Evolutionary conservation across 257 asterid genomes (phyloP), one percentile per base, ranked within the genome.

Genomic region (Solanum chiquidenum): DNA sequence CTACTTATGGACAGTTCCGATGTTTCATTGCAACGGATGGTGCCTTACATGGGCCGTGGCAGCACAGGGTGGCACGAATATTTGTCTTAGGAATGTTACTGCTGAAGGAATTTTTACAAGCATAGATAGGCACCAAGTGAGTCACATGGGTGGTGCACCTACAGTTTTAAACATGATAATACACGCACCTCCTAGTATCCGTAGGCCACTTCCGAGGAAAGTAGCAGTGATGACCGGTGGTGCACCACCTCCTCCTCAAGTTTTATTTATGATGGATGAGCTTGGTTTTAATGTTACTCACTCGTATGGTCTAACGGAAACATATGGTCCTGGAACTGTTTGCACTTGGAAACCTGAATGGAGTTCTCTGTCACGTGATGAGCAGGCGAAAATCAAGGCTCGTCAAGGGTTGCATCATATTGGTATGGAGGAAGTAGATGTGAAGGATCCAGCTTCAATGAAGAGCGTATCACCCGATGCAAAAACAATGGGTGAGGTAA

Each of bases 261-360:
- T 86, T 21, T 58, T 86, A 42, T 31, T 27, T 12, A 25, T 9
- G 83, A 42, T 86, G 66, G 83, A 71, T 29, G 29, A 46, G 44
- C 88, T 86, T 7, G 88, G 88, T 46, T 86, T 86, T 75, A 7
- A 29, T 37, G 83, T 86, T 11, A 52, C 25, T 5, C 87, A 86
- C 82, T 73, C 83, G 2, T 86, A 86, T 52, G 88, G 88, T 35
- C 83, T 86, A 46, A 86, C 88, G 6, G 88, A 86, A 52, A 75
- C 83, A 5, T 25, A 73, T 27, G 88, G 88, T 40, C 83, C 83
- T 16, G 88, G 42, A 29, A 40, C 79, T 3, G 83, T 27, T 40
- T 86, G 88, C 68, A 35, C 66, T n/a, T 86, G 88, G 88, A 46
- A 86, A 75, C 71, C 88, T 12, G 60, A 86, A 77, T 86, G 88